These are phyloP conservation scores for Leccinum fuscescens DNA, from an alignment of 1,284 basidiomycete genomes.

Conservation along the genomic window DNA sequence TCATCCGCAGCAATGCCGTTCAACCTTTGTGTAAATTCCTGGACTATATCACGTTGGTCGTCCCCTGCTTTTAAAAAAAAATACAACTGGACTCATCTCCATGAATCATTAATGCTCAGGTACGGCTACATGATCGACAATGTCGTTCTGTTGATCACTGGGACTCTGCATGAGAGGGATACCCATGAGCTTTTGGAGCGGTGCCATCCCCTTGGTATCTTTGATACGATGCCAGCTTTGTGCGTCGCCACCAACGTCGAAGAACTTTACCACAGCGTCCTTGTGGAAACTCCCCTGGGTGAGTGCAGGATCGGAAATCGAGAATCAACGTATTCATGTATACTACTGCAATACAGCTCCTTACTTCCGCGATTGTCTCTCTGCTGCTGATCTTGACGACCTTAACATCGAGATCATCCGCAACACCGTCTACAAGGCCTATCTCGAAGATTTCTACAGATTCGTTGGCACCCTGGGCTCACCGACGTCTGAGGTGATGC, in stretches of 20 bases:
- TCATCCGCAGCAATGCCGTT: slow-evolving; percentile 86
- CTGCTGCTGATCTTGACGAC: slow-evolving; percentile 95
- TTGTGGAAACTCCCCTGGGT: slow-evolving; percentile 98
- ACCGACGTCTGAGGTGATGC: slow-evolving; percentile 90
- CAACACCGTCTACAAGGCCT: slow-evolving; percentile 99
- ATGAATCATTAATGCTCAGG: slow-evolving; percentile 38
- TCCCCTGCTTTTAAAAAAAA: slow-evolving; percentile 3
- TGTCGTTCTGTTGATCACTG: slow-evolving; percentile 95
- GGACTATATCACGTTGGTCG: slow-evolving; percentile 91
- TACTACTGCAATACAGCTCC: slow-evolving; percentile 60
- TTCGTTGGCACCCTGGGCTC: slow-evolving; percentile 81
- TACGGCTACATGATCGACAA: slow-evolving; percentile 99
- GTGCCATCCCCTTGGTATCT: slow-evolving; percentile 95
- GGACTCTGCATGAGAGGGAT: slow-evolving; percentile 95
- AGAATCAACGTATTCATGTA: slow-evolving; percentile 6
- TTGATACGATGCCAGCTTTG: slow-evolving; percentile 99
- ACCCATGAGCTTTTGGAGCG: slow-evolving; percentile 95
- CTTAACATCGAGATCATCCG: slow-evolving; percentile 99
- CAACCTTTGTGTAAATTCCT: slow-evolving; percentile 91
- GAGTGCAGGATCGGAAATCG: slow-evolving; percentile 30
- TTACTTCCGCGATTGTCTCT: slow-evolving; percentile 95
- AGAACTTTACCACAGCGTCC: slow-evolving; percentile 94
- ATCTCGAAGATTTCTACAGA: slow-evolving; percentile 94
- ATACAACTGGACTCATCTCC: slow-evolving; percentile 5
- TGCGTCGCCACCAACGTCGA: slow-evolving; percentile 99